Evolutionary conservation across 352 stramenopile genomes (phyloP).

Genomic region (Globisporangium abappressorium): DNA sequence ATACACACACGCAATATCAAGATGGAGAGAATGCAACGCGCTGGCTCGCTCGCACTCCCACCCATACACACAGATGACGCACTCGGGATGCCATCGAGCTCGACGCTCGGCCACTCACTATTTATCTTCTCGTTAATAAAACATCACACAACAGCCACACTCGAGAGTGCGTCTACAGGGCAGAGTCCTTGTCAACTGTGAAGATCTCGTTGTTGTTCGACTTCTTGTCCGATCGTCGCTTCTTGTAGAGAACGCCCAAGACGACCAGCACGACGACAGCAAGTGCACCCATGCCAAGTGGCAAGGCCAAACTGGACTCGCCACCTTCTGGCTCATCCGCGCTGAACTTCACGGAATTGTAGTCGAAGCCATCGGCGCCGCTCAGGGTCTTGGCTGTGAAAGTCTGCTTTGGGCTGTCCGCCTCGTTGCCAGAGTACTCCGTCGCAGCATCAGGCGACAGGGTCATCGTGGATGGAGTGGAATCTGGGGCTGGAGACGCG

Average conservation of each 20-base stretch:
- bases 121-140: slow-evolving; percentile 25
- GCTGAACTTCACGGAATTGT: slow-evolving; percentile 39
- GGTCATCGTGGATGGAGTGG: slow-evolving; percentile 25
- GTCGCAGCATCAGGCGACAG: slow-evolving; percentile 30
- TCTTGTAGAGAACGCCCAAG: slow-evolving; percentile 57
- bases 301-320: slow-evolving; percentile 12
- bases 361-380: slow-evolving; percentile 27
- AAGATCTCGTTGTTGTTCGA: slow-evolving; percentile 63
- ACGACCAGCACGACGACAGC: slow-evolving; percentile 49
- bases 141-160: slow-evolving; percentile 12
- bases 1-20: slow-evolving; percentile 14
- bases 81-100: slow-evolving; percentile 11
- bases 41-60: neutral
- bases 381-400: slow-evolving; percentile 15
- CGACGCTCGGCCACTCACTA: slow-evolving; percentile 26
- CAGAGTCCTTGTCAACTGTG: slow-evolving; percentile 75
- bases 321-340: slow-evolving; percentile 20
- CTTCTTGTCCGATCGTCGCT: slow-evolving; percentile 53
- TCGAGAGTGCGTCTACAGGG: slow-evolving; percentile 51
- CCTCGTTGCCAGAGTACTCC: slow-evolving; percentile 27
- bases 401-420: slow-evolving; percentile 25
- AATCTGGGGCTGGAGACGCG: slow-evolving; percentile 12
- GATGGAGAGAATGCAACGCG: slow-evolving; percentile 2
- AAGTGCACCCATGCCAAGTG: slow-evolving; percentile 30
- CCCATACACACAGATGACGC: slow-evolving; percentile 5